Evolutionary conservation across 306 rosid species (phyloP).

Genomic region (Sechiopsis laciniata): DNA sequence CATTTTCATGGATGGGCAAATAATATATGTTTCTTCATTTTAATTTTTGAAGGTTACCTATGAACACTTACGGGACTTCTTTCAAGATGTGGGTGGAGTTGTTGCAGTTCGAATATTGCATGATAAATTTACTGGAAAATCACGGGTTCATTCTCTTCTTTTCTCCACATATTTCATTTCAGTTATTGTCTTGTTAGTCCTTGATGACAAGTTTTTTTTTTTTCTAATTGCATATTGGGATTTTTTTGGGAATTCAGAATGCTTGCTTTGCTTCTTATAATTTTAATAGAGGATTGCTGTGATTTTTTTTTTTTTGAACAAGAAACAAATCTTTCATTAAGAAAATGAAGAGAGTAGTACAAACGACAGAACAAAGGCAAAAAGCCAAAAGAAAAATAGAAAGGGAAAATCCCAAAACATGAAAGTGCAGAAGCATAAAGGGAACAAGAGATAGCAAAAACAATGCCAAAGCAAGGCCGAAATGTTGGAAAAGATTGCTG

Average conservation of each 20-base stretch:
- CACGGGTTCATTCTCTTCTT: constrained; percentile 57
- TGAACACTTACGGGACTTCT: constrained; percentile 66
- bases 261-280: constrained; percentile 16
- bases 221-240: not conserved
- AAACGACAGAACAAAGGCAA: too few relatives aligned
- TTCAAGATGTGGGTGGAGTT: constrained; percentile 77
- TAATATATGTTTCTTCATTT: not conserved
- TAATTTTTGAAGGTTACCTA: constrained; percentile 51
- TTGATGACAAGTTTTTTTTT: not conserved
- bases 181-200: not conserved
- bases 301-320: too few relatives aligned
- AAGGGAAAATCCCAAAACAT: too few relatives aligned
- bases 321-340: too few relatives aligned
- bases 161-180: not conserved
- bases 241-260: not conserved
- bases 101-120: constrained; percentile 65
- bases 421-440: too few relatives aligned
- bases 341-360: too few relatives aligned
- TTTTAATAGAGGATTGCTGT: not conserved
- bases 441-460: too few relatives aligned
- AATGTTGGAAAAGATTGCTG: too few relatives aligned
- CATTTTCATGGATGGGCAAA: constrained; percentile 7
- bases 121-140: constrained; percentile 82
- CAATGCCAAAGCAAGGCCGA: too few relatives aligned
- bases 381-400: too few relatives aligned